Conservation (phyloP, 1,284 basidiomycete genomes). For the Apiotrichum mycotoxinovorans region DNA sequence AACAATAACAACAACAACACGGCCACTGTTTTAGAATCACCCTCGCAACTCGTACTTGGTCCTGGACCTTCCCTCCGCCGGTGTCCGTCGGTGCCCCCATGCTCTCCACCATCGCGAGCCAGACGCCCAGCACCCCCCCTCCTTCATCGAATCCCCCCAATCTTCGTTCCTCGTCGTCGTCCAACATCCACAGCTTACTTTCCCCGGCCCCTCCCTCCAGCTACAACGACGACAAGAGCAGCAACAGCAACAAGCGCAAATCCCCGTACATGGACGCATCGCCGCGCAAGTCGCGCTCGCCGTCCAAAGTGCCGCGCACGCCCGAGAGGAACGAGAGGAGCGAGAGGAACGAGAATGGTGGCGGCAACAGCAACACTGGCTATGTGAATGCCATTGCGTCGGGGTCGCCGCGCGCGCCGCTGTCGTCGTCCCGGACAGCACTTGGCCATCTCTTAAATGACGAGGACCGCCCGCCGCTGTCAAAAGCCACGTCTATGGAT, state of each 20-base stretch:
- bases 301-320: background rate
- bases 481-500: background rate
- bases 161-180: background rate
- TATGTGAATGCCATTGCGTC: too few species aligned
- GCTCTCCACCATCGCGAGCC: background rate
- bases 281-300: slow-evolving; percentile 10
- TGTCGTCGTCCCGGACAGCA: background rate
- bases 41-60: too few species aligned
- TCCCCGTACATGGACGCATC: background rate
- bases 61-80: too few species aligned
- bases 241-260: background rate
- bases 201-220: background rate
- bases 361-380: background rate
- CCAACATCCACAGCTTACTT: background rate
- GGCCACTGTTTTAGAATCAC: too few species aligned
- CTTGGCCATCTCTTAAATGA: background rate
- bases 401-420: background rate
- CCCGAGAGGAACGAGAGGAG: background rate
- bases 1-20: too few species aligned
- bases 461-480: background rate
- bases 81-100: too few species aligned
- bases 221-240: background rate
- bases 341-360: background rate
- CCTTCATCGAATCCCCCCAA: background rate
- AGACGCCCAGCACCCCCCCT: background rate